Base-by-base conservation (phyloP, 495 filamentous ascomycete genomes). In the Trichoderma gamsii region DNA sequence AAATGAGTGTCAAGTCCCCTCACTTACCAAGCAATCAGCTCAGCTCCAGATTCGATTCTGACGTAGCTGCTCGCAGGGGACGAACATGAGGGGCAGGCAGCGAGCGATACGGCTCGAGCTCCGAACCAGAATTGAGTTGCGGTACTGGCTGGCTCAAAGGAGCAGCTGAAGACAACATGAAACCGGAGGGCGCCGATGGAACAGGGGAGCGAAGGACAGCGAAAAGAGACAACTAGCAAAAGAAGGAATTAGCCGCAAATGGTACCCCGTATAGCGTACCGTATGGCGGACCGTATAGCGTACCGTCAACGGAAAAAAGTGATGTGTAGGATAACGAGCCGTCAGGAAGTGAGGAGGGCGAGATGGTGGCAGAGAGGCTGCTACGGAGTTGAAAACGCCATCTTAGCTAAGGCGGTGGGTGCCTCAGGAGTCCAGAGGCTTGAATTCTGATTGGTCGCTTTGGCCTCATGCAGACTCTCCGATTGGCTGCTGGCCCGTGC, bases 401-500 rank as follows among this genome's bases (percentile, higher is more conserved):
- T 49, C 44, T 49, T 49, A 49, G 44, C 44, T 15, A 49, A 15
- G 44, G 44, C n/a, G 44, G n/a, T 49, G 44, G 35, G 35, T 38
- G 35, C 35, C 35, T 38, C 35, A 38, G 35, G 35, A 38, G 35
- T 9, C 5, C 5, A 38, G 3, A 6, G 0, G 35, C 35, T 38
- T 7, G 35, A 9, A 6, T 38, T 6, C 5, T 38, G 35, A 9
- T 38, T 38, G 35, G 35, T 5, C 7, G 43, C 43, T 12, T 18
- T 46, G 43, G 43, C 35, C 6, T 6, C 51, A 56, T 56, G 51
- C 51, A 56, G 51, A 1, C 51, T n/a, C 51, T 56, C 51, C 51
- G 51, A 56, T 56, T 56, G 51, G 51, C 51, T 56, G 16, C 16
- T 56, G 51, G 51, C 21, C 51, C 21, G 51, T 56, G 51, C 51